Percentiles rank a stretch among this genome's conserved stretches.
Conservation (phyloP, 2,329 filamentous ascomycete genomes). For the Botrytis medusae region DNA sequence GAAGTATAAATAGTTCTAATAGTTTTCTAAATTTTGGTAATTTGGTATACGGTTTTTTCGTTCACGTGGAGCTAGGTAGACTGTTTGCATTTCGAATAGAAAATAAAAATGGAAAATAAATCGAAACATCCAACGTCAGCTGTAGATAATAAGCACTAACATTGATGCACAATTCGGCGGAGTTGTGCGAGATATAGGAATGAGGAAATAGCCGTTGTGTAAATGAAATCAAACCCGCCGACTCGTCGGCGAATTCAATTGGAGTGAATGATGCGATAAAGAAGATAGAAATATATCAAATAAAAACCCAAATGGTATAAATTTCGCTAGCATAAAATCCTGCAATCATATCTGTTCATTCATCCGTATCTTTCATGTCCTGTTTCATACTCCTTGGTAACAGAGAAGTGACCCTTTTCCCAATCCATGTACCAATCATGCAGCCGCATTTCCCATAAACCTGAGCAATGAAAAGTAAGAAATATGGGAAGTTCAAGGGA, state of each 20-base stretch:
- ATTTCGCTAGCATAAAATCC: not conserved
- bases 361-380: not conserved
- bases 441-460: not conserved
- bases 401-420: not conserved
- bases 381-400: not conserved
- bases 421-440: not conserved
- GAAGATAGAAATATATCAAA: not conserved
- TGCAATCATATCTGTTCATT: constrained; percentile 1
- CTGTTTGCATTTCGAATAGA: not conserved
- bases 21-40: no score
- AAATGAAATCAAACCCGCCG: not conserved
- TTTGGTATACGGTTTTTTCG: no score
- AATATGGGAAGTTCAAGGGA: not conserved
- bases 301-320: not conserved
- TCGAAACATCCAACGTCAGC: not conserved
- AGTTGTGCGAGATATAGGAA: not conserved
- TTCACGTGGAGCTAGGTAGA: no score
- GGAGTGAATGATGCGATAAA: not conserved
- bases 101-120: no score
- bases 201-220: not conserved
- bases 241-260: not conserved
- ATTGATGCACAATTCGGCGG: not conserved
- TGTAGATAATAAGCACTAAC: not conserved
- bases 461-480: not conserved
- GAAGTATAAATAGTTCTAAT: no score